phyloP scores from a whole-genome alignment of 495 filamentous ascomycete species.

The Penicillium diatomitis region DNA sequence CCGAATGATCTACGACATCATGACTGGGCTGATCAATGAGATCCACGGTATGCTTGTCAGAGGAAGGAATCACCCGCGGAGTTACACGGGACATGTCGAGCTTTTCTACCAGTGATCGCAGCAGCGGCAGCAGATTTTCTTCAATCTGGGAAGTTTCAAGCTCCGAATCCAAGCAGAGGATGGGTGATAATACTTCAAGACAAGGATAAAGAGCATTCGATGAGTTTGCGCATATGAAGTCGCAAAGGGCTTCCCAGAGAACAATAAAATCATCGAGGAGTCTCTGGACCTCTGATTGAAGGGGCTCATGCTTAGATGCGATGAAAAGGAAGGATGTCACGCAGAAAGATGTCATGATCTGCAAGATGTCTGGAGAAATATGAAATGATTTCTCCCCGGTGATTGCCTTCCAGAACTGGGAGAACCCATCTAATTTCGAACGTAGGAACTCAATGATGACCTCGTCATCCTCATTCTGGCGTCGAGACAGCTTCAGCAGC shows the following conservation, averaged over 20 bases:
- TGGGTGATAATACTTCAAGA: conserved; percentile 24
- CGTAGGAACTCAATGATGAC: conserved; percentile 38
- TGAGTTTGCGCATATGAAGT: conserved; percentile 23
- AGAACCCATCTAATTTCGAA: conserved; percentile 33
- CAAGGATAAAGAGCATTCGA: conserved; percentile 21
- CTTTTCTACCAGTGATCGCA: conserved; percentile 22
- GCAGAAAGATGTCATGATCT: conserved; percentile 39
- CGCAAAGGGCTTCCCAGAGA: conserved; percentile 31
- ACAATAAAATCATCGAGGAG: conserved; percentile 22
- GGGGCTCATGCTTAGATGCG: conserved; percentile 25
- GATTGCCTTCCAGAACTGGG: conserved; percentile 36
- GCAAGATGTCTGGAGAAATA: conserved; percentile 37
- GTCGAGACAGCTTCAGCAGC: conserved; percentile 13
- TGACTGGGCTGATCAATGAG: conserved; percentile 63
- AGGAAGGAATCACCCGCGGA: conserved; percentile 11
- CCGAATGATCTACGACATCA: conserved; percentile 34
- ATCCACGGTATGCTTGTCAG: conserved; percentile 58
- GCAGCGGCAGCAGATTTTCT: conserved; percentile 15
- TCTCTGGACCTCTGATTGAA: conserved; percentile 15
- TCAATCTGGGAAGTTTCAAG: conserved; percentile 8
- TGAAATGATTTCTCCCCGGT: conserved; percentile 32
- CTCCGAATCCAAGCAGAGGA: conserved; percentile 18
- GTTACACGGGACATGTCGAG: conserved; percentile 35
- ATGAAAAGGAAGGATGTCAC: conserved; percentile 25
- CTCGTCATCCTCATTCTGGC: conserved; percentile 30